Percentiles rank a stretch among this genome's conserved stretches.
These are phyloP conservation scores for Magnaporthiopsis poae DNA, from an alignment of 2,329 filamentous ascomycete genomes.

Conservation along the genomic window DNA sequence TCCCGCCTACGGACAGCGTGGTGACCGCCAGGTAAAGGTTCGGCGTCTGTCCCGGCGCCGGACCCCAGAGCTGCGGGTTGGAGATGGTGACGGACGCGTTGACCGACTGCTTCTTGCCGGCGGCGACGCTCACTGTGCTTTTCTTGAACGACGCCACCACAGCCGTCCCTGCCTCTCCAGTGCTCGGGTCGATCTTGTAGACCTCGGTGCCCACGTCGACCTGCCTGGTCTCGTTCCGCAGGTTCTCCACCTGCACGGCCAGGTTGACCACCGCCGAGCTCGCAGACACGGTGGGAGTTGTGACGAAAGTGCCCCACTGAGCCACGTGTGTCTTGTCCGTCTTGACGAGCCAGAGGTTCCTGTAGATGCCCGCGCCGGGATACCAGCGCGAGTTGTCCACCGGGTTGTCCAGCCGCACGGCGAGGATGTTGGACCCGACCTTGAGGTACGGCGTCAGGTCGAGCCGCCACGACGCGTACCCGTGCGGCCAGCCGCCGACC, in stretches of 20 bases:
- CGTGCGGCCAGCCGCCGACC: conserved; percentile 41
- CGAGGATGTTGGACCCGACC: conserved; percentile 30
- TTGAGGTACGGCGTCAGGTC: conserved; percentile 35
- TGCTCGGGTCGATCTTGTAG: conserved; percentile 14
- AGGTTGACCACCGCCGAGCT: conserved; percentile 35
- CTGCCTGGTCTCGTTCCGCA: conserved; percentile 18
- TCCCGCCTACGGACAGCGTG: conserved; percentile 21
- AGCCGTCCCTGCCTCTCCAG: conserved; percentile 23
- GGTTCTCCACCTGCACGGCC: conserved; percentile 37
- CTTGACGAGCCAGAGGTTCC: conserved; percentile 44
- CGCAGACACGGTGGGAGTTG: conserved; percentile 33
- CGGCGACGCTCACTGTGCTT: conserved; percentile 20
- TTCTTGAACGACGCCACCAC: conserved; percentile 26
- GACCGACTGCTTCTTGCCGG: conserved; percentile 22
- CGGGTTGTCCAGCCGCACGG: conserved; percentile 40
- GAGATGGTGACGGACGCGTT: conserved; percentile 25
- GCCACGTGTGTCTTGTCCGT: conserved; percentile 35
- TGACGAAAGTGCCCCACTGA: conserved; percentile 41
- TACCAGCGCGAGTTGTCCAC: conserved; percentile 42
- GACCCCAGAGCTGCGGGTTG: conserved; percentile 39
- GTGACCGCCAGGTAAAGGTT: conserved; percentile 38
- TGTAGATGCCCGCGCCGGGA: conserved; percentile 44
- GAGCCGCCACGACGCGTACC: conserved; percentile 40
- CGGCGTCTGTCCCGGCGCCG: conserved; percentile 32
- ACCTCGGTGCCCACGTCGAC: conserved; percentile 32